phyloP scores from a whole-genome alignment of 495 filamentous ascomycete genomes.

The Aspergillus incahuasiensis region DNA sequence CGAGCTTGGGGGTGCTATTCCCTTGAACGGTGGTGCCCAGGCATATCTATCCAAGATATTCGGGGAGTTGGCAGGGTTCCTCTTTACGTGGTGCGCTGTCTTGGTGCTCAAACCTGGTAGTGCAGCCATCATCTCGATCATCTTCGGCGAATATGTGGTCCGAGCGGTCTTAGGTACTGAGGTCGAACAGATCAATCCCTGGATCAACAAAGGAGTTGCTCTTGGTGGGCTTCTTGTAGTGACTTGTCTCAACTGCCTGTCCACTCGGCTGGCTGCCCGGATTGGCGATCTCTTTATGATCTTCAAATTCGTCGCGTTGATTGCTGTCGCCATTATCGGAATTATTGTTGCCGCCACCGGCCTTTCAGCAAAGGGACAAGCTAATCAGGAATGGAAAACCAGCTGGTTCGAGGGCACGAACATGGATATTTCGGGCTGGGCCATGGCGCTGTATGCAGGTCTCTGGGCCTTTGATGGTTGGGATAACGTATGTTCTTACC shows the following conservation, averaged over 20 bases:
- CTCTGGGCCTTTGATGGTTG: constrained; percentile 98
- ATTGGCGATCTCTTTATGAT: constrained; percentile 92
- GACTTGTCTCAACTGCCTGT: constrained; percentile 82
- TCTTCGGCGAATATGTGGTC: constrained; percentile 95
- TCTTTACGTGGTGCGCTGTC: constrained; percentile 95
- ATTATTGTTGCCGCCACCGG: constrained; percentile 88
- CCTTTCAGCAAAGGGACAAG: constrained; percentile 65
- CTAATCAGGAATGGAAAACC: constrained; percentile 83
- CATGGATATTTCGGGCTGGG: constrained; percentile 74
- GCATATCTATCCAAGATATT: constrained; percentile 94
- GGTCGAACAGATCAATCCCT: constrained; percentile 66
- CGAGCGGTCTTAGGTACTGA: constrained; percentile 79
- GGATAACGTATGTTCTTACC: constrained; percentile 87
- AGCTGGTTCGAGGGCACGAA: constrained; percentile 89
- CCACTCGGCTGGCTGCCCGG: constrained; percentile 78
- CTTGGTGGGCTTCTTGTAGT: constrained; percentile 69
- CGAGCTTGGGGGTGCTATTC: constrained; percentile 92
- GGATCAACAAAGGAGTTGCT: constrained; percentile 89
- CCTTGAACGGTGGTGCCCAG: constrained; percentile 89
- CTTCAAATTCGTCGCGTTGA: constrained; percentile 85
- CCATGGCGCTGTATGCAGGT: constrained; percentile 90
- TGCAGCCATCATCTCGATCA: constrained; percentile 91
- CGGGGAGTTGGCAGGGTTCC: constrained; percentile 83
- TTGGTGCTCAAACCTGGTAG: constrained; percentile 90
- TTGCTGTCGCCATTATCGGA: constrained; percentile 83